Evolutionary conservation across 2,329 filamentous ascomycete genomes (phyloP).

Genomic region (Colletotrichum incanum): DNA sequence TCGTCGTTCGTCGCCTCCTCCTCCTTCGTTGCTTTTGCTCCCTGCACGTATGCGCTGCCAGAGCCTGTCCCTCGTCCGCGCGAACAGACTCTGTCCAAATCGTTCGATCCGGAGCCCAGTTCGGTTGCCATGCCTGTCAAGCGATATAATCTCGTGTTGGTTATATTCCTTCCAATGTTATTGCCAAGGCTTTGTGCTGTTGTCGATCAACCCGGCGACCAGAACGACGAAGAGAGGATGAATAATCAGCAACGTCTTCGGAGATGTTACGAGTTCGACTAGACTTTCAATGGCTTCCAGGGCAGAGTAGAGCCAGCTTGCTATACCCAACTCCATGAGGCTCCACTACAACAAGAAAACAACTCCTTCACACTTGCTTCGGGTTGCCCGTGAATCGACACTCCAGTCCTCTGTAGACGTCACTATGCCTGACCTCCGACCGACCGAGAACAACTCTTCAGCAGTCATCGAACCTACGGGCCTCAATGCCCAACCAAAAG

Average conservation of each 20-base stretch:
- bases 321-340: background rate
- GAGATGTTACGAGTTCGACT: background rate
- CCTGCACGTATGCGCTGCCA: background rate
- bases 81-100: slow-evolving; percentile 26
- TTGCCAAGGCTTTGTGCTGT: slow-evolving; percentile 1
- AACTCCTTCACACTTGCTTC: background rate
- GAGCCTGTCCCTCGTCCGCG: background rate
- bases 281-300: background rate
- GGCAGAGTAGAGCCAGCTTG: background rate
- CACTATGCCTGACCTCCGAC: slow-evolving; percentile 15
- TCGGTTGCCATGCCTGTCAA: slow-evolving; percentile 21
- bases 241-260: background rate
- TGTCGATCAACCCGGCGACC: background rate
- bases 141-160: slow-evolving; percentile 28
- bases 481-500: slow-evolving; percentile 2
- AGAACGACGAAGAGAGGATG: background rate
- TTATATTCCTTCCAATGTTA: slow-evolving; percentile 14
- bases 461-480: background rate
- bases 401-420: slow-evolving; percentile 9
- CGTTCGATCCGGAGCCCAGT: slow-evolving; percentile 24
- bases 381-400: background rate
- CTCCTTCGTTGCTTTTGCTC: background rate
- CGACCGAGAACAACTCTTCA: slow-evolving; percentile 14
- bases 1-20: background rate
- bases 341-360: background rate